Conservation (phyloP, 257 asterid genomes). For the Solanum sejunctum region DNA sequence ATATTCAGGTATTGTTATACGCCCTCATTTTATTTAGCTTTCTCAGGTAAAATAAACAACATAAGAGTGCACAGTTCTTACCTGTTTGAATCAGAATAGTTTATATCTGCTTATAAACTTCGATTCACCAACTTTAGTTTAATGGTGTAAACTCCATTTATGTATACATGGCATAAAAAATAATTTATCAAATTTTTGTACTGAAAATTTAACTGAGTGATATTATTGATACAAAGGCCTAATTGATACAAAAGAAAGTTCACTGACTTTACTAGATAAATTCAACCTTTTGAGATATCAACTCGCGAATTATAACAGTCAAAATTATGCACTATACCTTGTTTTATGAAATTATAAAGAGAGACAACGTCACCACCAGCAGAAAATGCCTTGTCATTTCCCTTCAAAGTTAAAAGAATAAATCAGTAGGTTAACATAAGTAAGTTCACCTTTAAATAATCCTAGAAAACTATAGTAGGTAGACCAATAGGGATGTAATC, state of each 20-base stretch:
- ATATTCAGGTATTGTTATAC: too few species aligned
- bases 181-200: neutral
- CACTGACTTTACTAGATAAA: neutral
- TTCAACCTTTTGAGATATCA: neutral
- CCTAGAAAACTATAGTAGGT: neutral
- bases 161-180: too few species aligned
- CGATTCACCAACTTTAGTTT: too few species aligned
- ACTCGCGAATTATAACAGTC: neutral
- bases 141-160: too few species aligned
- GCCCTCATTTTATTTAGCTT: too few species aligned
- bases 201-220: neutral
- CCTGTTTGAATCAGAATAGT: neutral
- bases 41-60: too few species aligned
- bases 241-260: neutral
- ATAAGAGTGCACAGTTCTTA: too few species aligned
- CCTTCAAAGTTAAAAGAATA: conserved; percentile 42
- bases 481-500: neutral
- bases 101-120: too few species aligned
- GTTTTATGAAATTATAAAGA: conserved; percentile 34
- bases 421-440: neutral
- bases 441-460: neutral
- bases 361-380: conserved; percentile 95
- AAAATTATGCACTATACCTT: conserved; percentile 32
- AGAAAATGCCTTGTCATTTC: conserved; percentile 78
- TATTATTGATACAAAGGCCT: neutral